Evolutionary conservation across 75 land plant species (phyloP).

Genomic region (Cupressus sempervirens): DNA sequence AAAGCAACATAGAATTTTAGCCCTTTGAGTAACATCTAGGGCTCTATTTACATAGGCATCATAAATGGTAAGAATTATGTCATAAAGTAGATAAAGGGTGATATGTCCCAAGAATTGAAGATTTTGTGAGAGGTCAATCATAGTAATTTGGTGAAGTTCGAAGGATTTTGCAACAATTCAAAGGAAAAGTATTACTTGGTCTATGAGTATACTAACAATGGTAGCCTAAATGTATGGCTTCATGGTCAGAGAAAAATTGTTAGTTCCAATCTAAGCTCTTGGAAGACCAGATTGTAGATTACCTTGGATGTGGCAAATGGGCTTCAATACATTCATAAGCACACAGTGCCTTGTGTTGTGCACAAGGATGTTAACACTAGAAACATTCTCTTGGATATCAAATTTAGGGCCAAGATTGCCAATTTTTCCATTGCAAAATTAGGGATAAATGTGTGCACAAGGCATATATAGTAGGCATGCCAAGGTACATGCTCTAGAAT

Average conservation of each 20-base stretch:
- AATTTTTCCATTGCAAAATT: constrained; percentile 85
- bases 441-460: constrained; percentile 62
- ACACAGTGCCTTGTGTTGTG: constrained; percentile 59
- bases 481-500: constrained; percentile 92
- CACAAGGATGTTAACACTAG: constrained; percentile 52
- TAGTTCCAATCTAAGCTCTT: constrained; percentile 8
- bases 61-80: constrained; percentile 27
- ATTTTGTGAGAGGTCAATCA: constrained; percentile 64
- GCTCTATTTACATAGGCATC: constrained; percentile 67
- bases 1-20: constrained; percentile 68
- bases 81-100: constrained; percentile 36
- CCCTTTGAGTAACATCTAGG: constrained; percentile 43
- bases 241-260: constrained; percentile 26
- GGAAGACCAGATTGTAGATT: constrained; percentile 66
- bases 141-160: constrained; percentile 58
- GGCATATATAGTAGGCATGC: constrained; percentile 83
- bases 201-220: constrained; percentile 84
- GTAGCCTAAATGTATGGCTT: constrained; percentile 73
- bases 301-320: constrained; percentile 87
- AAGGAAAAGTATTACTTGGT: constrained; percentile 64
- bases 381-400: constrained; percentile 79
- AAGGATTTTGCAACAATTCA: constrained; percentile 25
- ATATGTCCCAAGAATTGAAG: constrained; percentile 74
- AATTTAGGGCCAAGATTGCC: constrained; percentile 82
- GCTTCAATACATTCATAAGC: constrained; percentile 91